A percentile compares a stretch with the other conserved stretches of the same genome.
Conservation (phyloP, 371 early-diverging fungal genomes). For the Dichotomocladium elegans region DNA sequence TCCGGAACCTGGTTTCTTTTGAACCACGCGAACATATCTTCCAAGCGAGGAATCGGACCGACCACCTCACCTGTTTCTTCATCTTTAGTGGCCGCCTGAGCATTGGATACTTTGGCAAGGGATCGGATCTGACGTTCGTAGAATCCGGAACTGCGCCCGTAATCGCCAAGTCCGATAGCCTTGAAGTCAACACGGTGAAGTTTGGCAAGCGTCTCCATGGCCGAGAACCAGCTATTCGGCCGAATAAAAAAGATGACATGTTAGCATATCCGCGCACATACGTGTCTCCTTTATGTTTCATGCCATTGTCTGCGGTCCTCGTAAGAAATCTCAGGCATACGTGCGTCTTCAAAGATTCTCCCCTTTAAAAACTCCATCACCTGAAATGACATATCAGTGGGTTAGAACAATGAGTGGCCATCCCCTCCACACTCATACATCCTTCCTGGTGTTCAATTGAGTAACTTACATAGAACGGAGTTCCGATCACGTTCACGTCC, state of each 20-base stretch:
- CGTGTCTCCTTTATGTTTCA: not conserved
- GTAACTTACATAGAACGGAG: slow-evolving; percentile 82
- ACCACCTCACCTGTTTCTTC: slow-evolving; percentile 50
- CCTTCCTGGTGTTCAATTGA: not conserved
- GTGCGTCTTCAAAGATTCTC: slow-evolving; percentile 72
- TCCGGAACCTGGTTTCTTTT: slow-evolving; percentile 61
- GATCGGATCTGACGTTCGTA: slow-evolving; percentile 81
- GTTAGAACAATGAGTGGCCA: too few species aligned
- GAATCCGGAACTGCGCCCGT: slow-evolving; percentile 67
- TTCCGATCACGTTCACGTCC: slow-evolving; percentile 74
- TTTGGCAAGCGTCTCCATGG: slow-evolving; percentile 72
- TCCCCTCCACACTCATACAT: not conserved
- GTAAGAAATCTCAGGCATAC: slow-evolving; percentile 50
- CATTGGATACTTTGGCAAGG: slow-evolving; percentile 59
- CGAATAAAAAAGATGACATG: not conserved
- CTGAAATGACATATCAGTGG: slow-evolving; percentile 13
- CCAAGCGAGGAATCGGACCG: slow-evolving; percentile 64
- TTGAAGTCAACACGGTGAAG: slow-evolving; percentile 72
- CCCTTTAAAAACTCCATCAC: slow-evolving; percentile 92
- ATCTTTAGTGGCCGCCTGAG: slow-evolving; percentile 68
- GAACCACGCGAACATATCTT: slow-evolving; percentile 76
- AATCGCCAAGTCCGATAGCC: slow-evolving; percentile 65
- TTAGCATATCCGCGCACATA: too few species aligned
- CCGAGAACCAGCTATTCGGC: slow-evolving; percentile 63
- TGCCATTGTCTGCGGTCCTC: slow-evolving; percentile 60